phyloP scores from a whole-genome alignment of 495 filamentous ascomycete genomes.

The Penicillium salamii region DNA sequence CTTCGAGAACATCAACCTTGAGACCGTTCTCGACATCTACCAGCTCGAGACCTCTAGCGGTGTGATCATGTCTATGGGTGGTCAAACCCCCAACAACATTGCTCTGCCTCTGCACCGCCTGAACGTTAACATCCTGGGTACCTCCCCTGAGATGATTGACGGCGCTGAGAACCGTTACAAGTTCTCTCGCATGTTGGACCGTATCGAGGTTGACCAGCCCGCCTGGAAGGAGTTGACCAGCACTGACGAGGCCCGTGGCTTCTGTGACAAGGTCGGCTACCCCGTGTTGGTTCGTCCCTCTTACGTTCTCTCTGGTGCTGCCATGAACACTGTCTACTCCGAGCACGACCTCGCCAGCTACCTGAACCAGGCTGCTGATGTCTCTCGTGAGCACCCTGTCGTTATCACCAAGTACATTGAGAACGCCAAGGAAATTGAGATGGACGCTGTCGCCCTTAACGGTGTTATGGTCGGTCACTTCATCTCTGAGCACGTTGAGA shows the following conservation, averaged over 20 bases:
- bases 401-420: conserved; percentile 99
- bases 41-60: conserved; percentile 82
- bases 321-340: conserved; percentile 98
- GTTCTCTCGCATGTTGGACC: conserved; percentile 95
- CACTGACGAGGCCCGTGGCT: conserved; percentile 78
- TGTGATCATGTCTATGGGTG: conserved; percentile 97
- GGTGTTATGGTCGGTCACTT: conserved; percentile 90
- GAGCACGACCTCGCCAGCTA: conserved; percentile 87
- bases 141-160: conserved; percentile 98
- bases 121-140: conserved; percentile 89
- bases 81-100: conserved; percentile 98
- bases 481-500: conserved; percentile 95
- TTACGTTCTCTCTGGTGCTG: conserved; percentile 97
- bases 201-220: conserved; percentile 92
- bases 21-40: conserved; percentile 94
- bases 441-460: conserved; percentile 87
- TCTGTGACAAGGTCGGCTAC: conserved; percentile 86
- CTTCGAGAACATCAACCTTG: conserved; percentile 96
- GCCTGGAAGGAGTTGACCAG: conserved; percentile 97
- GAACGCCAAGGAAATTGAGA: conserved; percentile 94
- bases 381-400: conserved; percentile 97
- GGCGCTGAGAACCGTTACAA: conserved; percentile 97
- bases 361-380: conserved; percentile 81
- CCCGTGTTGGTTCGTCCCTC: conserved; percentile 92
- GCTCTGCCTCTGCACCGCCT: conserved; percentile 83